These are phyloP conservation scores for Talaromyces borbonicus DNA, from an alignment of 495 filamentous ascomycete genomes.

Conservation along the genomic window DNA sequence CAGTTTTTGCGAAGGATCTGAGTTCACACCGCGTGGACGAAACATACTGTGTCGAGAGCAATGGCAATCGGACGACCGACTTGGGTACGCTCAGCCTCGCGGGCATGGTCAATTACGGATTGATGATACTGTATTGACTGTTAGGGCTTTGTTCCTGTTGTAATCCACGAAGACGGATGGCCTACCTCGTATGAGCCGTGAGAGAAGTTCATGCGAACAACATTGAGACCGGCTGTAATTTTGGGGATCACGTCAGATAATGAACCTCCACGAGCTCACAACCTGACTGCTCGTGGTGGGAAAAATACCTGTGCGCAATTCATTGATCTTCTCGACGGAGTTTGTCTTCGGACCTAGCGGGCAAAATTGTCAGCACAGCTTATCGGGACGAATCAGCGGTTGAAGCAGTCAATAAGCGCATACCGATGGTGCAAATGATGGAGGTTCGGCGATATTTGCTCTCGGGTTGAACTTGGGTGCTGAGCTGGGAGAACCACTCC, in stretches of 20 bases:
- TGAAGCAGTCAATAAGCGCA: constrained; percentile 11
- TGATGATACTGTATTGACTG: constrained; percentile 58
- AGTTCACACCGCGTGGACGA: neutral
- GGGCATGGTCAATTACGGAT: constrained; percentile 91
- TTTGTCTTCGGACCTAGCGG: constrained; percentile 85
- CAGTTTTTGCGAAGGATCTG: neutral
- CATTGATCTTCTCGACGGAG: constrained; percentile 90
- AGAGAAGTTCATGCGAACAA: constrained; percentile 99
- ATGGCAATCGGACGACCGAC: constrained; percentile 86
- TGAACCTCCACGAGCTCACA: neutral
- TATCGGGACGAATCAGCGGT: neutral
- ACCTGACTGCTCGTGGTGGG: neutral
- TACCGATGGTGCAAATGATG: constrained; percentile 98
- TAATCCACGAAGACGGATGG: constrained; percentile 16
- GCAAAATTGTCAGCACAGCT: neutral
- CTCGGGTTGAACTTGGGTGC: constrained; percentile 67
- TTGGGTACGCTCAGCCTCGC: constrained; percentile 65
- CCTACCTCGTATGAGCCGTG: constrained; percentile 84
- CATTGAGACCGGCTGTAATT: constrained; percentile 70
- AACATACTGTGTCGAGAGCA: constrained; percentile 78
- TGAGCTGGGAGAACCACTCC: constrained; percentile 80
- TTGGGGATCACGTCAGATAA: neutral
- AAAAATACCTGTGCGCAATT: constrained; percentile 59
- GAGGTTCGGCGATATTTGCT: constrained; percentile 91
- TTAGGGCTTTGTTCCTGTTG: constrained; percentile 13